Percentiles rank a stretch among this genome's conserved stretches.
Conservation (phyloP, 2,329 filamentous ascomycete genomes). For the Colletotrichum somersetense region DNA sequence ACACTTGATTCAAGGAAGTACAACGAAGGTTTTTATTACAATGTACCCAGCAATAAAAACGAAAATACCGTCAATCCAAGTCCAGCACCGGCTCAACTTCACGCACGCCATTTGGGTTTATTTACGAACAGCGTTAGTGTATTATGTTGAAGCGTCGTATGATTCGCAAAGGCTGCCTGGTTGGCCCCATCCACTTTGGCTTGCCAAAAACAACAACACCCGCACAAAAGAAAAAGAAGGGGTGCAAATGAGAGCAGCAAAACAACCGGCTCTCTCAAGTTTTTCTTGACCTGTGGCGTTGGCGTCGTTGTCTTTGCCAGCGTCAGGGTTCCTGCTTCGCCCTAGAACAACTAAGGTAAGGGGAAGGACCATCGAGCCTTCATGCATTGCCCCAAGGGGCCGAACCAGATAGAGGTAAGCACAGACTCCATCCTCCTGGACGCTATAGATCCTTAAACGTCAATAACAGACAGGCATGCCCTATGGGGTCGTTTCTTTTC, state of each 20-base stretch:
- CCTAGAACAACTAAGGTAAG: neutral
- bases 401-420: neutral
- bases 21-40: neutral
- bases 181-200: neutral
- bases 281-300: constrained; percentile 1
- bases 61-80: neutral
- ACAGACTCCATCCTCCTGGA: neutral
- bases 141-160: neutral
- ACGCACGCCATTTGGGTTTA: neutral
- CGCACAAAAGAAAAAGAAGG: neutral
- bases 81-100: neutral
- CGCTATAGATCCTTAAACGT: neutral
- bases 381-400: constrained; percentile 1
- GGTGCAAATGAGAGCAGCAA: neutral
- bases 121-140: neutral
- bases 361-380: neutral
- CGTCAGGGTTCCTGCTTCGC: neutral
- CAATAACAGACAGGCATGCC: neutral
- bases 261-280: constrained; percentile 24
- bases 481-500: neutral
- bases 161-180: neutral
- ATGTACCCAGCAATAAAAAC: neutral
- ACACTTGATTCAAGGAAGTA: neutral
- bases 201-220: neutral
- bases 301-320: neutral